Conservation (phyloP, 2,329 filamentous ascomycete species). For the Akanthomyces muscarius region DNA sequence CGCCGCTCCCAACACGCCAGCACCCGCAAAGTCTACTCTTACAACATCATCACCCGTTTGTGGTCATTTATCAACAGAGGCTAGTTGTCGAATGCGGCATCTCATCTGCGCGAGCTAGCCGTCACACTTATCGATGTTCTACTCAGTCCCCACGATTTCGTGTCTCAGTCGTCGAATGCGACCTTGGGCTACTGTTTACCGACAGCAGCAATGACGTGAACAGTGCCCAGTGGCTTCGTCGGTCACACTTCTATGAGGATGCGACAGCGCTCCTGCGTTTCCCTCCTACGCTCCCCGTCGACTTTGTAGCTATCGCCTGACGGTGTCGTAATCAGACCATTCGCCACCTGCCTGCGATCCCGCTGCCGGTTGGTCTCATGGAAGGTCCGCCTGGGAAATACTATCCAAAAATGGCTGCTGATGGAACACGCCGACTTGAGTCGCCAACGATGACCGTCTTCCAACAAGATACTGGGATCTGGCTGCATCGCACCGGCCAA, state of each 20-base stretch:
- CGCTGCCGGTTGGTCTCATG: no score
- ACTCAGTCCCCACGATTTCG: not conserved
- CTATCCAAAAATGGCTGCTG: no score
- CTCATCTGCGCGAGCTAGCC: not conserved
- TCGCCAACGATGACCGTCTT: no score
- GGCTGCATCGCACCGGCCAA: no score
- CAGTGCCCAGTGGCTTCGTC: not conserved
- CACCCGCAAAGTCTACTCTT: conserved; percentile 6
- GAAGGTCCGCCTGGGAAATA: no score
- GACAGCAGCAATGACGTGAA: not conserved
- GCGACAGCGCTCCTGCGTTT: not conserved
- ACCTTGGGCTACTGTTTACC: not conserved
- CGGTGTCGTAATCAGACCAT: not conserved
- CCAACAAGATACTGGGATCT: no score
- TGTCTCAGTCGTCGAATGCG: not conserved
- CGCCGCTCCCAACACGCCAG: not conserved
- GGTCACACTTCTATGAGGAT: not conserved
- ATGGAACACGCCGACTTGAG: no score
- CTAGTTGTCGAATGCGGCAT: not conserved
- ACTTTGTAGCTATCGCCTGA: not conserved
- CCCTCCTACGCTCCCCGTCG: not conserved
- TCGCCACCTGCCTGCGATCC: no score
- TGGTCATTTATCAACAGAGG: not conserved
- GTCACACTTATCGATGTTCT: not conserved
- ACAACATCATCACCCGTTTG: conserved; percentile 7